phyloP scores from a whole-genome alignment of 768 basidiomycete genomes.

The Mrakia gelida region DNA sequence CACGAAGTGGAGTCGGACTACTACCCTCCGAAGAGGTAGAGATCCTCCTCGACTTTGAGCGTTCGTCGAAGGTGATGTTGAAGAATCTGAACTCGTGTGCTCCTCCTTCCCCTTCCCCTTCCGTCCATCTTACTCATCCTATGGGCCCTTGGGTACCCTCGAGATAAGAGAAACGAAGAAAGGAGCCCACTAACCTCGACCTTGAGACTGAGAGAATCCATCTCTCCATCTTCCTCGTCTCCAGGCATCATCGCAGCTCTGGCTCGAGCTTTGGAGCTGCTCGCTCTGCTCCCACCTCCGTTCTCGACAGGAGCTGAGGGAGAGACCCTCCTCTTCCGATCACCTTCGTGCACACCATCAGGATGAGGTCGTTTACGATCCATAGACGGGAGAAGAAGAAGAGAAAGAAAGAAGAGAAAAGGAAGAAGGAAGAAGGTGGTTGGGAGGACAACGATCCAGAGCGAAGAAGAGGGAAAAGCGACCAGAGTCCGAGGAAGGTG shows the following conservation, averaged over 20 bases:
- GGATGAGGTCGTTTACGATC: conserved; percentile 20
- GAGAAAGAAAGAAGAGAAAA: neutral
- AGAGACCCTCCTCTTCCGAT: conserved; percentile 12
- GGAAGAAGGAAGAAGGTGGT: neutral
- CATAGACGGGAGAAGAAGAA: neutral
- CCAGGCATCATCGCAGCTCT: conserved; percentile 1
- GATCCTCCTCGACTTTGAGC: too few relatives aligned
- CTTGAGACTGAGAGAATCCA: conserved; percentile 21
- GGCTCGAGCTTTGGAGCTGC: neutral
- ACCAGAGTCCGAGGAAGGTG: neutral
- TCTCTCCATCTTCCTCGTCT: conserved; percentile 24
- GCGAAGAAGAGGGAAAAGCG: neutral
- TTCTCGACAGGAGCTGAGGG: neutral
- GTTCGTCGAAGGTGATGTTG: too few relatives aligned
- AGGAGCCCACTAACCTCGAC: conserved; percentile 19
- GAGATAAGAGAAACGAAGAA: neutral
- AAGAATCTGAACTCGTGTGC: neutral
- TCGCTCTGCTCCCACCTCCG: neutral
- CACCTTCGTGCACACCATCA: neutral
- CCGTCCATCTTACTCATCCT: neutral
- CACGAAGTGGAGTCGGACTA: neutral
- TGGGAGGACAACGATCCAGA: neutral
- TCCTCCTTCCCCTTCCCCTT: neutral
- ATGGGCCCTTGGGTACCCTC: too few relatives aligned
- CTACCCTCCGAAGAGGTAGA: neutral